Percentiles rank a stretch among this genome's conserved stretches.
phyloP scores from a whole-genome alignment of 148 eudicot genomes.

The Fagopyrum tataricum region DNA sequence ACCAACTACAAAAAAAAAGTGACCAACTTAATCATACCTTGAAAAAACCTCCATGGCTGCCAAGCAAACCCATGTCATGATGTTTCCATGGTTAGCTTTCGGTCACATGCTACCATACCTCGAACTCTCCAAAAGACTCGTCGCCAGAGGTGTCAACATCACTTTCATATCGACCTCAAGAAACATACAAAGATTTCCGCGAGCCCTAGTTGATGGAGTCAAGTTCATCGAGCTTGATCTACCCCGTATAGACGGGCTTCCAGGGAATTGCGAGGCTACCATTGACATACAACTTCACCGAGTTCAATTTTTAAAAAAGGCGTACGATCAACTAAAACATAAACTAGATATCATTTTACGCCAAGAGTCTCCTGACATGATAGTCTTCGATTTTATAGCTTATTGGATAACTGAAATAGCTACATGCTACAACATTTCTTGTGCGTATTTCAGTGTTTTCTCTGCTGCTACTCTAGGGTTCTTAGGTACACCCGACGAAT shows the following conservation, averaged over 20 bases:
- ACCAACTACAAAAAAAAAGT: neutral
- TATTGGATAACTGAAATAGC: conserved; percentile 1
- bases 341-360: neutral
- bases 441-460: conserved; percentile 7
- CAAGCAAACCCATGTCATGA: neutral
- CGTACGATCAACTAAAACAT: neutral
- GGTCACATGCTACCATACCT: conserved; percentile 9
- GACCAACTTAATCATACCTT: neutral
- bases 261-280: neutral
- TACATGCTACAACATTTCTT: neutral
- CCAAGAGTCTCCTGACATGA: neutral
- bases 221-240: neutral
- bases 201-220: neutral
- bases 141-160: neutral
- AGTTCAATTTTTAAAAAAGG: conserved; percentile 3
- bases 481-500: neutral
- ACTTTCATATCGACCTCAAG: conserved; percentile 3
- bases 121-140: conserved; percentile 8
- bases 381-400: conserved; percentile 8
- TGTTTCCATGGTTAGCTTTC: neutral
- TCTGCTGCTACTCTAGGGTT: neutral
- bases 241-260: neutral
- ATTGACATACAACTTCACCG: neutral
- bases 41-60: neutral
- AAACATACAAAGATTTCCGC: conserved; percentile 7